Evolutionary conservation across 495 filamentous ascomycete genomes (phyloP), one percentile per base, ranked within the genome.

Genomic region (Aspergillus cavernicola): DNA sequence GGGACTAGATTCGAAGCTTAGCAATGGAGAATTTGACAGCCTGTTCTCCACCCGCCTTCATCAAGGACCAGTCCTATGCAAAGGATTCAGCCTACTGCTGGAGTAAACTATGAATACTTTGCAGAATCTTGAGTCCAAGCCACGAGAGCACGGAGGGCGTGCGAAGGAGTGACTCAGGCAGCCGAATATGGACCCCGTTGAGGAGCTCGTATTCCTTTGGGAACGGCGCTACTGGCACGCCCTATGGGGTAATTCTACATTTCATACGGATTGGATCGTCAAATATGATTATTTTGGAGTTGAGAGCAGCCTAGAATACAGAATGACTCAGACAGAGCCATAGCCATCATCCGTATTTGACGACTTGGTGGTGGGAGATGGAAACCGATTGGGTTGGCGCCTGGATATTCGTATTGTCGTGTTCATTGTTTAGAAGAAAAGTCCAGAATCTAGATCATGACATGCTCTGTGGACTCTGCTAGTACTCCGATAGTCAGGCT

Each of bases 1-100:
- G 38, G 18, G 38, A 15, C 44, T 33, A 23, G 28, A 35, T 29
- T 43, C 26, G 16, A 52, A 52, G 49, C 49, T 52, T 52, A 33
- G 37, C 49, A 52, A 39, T 39, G 16, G 19, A 31, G 18, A 32
- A 15, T 32, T 33, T 19, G 24, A 18, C 37, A 33, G 48, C 4
- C 7, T 19, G n/a, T 13, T 22, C 47, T 29, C 47, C 47, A 50
- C 47, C 8, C 4, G 31, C 15, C 23, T 29, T 40, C 18, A 24
- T 35, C 11, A 32, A n/a, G n/a, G n/a, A 19, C 49, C 38, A 52
- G 26, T 42, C 38, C 12, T 6, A 24, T 32, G 18, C 31, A 22
- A 9, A 8, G 4, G 6, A n/a, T 23, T 36, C 29, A 35, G 44
- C 44, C 44, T 10, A 23, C 19, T 36, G 19, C 29, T 38, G 20